Evolutionary conservation across 2,329 filamentous ascomycete species (phyloP).

Genomic region (Fusarium veterinarium): DNA sequence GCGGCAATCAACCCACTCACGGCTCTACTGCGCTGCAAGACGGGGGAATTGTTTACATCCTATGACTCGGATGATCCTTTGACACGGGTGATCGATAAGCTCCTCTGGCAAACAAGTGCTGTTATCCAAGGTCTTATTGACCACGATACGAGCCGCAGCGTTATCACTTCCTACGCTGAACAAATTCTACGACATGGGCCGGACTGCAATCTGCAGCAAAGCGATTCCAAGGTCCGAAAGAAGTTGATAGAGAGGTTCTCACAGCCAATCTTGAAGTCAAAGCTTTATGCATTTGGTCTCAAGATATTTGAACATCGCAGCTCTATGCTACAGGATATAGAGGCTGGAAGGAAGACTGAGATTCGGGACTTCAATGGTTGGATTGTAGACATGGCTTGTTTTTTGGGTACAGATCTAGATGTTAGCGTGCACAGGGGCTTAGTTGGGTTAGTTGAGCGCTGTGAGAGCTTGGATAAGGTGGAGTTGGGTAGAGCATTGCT

Average conservation of each 20-base stretch:
- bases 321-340: conserved; percentile 7
- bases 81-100: background rate
- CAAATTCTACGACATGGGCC: background rate
- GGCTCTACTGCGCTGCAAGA: background rate
- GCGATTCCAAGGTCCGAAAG: background rate
- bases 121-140: conserved; percentile 6
- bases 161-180: background rate
- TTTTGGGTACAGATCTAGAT: background rate
- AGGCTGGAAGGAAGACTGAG: background rate
- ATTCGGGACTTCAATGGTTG: conserved; percentile 7
- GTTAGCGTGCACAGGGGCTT: background rate
- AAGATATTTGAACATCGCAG: conserved; percentile 11
- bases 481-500: background rate
- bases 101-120: background rate
- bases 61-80: background rate
- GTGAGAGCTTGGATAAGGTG: background rate
- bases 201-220: background rate
- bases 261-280: background rate
- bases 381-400: conserved; percentile 4
- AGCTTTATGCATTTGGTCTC: conserved; percentile 1
- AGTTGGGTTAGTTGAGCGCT: background rate
- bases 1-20: conserved; percentile 14
- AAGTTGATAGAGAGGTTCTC: background rate
- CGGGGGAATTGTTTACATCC: background rate
- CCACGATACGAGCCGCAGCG: background rate